Base-by-base conservation (phyloP, 192 early-diverging fungal species). In the Rhizophagus clarus region DNA sequence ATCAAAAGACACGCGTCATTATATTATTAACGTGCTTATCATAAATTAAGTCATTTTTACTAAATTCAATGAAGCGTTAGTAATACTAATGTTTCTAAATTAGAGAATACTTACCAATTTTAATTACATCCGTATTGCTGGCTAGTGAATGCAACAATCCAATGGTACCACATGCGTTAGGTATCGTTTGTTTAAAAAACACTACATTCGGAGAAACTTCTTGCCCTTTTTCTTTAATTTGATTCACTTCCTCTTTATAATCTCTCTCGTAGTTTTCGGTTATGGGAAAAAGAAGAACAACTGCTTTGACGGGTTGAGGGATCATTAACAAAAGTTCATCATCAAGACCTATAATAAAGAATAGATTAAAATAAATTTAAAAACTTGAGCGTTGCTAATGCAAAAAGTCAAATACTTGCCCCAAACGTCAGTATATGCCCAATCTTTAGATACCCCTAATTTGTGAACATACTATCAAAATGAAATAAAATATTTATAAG, bases 151-250 rank as follows among this genome's bases (percentile, higher is more conserved):
- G 98, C 64, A 99, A 81, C 10, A 99, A 85, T 3, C 92, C 97
- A 85, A 98, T 98, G 8, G 96, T 98, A 17, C 98, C 98, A 81
- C 98, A 98, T 4, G 96, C 95, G 74, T 97, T 98, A 51, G 86
- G 76, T 62, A 97, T 98, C 2, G 96, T 97, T 84, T 97, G 96
- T 22, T 88, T 88, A 80, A 93, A 92, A 80, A 94, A 98, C 62
- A 93, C 90, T 14, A 96, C 74, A 20, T 93, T 83, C 17, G 86
- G 84, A 37, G 85, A 86, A 76, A 89, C 86, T 22, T 71, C 85
- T 77, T 89, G 89, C n/a, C 87, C 89, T 26, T 80, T 62, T 51
- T 87, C 83, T 64, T 81, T 67, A 34, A 91, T 85, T 4, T 80
- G 70, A 3, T 83, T 68, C 61, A 87, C 86, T 70, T 91, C 89